A percentile compares a stretch with the other conserved stretches of the same genome.
Evolutionary conservation across 2,329 filamentous ascomycete species (phyloP).

Genomic region (Pseudogymnoascus pannorum): DNA sequence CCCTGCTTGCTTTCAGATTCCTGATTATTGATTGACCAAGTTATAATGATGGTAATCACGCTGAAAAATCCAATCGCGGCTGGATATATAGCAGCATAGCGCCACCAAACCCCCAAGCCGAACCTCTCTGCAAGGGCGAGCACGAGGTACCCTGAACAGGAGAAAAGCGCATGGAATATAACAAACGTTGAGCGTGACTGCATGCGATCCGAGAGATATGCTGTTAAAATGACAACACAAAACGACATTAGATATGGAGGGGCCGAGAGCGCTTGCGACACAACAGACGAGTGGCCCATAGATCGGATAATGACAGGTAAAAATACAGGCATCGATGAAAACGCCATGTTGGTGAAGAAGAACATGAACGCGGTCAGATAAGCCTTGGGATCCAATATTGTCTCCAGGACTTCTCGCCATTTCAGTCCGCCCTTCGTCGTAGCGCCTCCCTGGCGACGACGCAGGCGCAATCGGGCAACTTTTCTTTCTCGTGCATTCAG

Average conservation of each 20-base stretch:
- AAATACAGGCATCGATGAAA: conserved; percentile 81
- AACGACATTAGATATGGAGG: conserved; percentile 78
- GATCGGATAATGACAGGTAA: conserved; percentile 71
- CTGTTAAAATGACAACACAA: conserved; percentile 60
- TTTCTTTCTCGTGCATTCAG: conserved; percentile 57
- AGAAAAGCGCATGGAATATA: conserved; percentile 61
- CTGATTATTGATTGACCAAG: conserved; percentile 87
- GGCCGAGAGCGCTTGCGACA: conserved; percentile 70
- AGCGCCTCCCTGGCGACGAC: conserved; percentile 23
- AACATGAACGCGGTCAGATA: conserved; percentile 78
- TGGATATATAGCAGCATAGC: conserved; percentile 73
- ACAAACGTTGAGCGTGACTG: conserved; percentile 59
- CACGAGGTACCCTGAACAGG: conserved; percentile 51
- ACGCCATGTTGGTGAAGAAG: conserved; percentile 82
- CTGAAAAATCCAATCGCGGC: conserved; percentile 76
- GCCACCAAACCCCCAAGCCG: conserved; percentile 38
- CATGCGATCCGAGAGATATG: conserved; percentile 62
- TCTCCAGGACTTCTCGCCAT: conserved; percentile 48
- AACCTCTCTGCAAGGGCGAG: conserved; percentile 52
- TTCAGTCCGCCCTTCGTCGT: conserved; percentile 36
- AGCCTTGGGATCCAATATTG: conserved; percentile 57
- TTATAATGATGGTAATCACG: conserved; percentile 75
- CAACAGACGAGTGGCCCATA: conserved; percentile 63
- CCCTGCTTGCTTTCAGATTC: conserved; percentile 60
- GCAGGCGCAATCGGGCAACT: conserved; percentile 63